A percentile compares a stretch with the other conserved stretches of the same genome.
Evolutionary conservation across 495 filamentous ascomycete genomes (phyloP).

Genomic region (Staphylotrichum tortipilum): DNA sequence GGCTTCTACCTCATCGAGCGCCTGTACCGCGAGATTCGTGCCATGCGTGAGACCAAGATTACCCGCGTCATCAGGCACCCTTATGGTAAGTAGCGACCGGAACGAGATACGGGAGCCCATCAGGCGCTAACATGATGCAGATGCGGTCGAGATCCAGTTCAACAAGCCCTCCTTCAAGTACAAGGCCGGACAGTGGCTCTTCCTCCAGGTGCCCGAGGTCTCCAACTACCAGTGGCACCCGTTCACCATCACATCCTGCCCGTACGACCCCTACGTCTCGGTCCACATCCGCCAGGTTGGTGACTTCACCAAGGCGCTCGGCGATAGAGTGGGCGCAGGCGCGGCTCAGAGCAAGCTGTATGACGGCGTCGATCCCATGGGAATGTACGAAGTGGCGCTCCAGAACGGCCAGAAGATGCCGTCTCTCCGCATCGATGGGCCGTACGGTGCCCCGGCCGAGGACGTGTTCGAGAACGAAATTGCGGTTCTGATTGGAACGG

Average conservation of each 20-base stretch:
- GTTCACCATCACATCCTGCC: constrained; percentile 98
- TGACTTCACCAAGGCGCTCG: constrained; percentile 83
- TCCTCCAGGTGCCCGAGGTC: constrained; percentile 84
- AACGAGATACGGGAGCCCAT: too few species aligned
- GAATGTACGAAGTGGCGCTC: constrained; percentile 97
- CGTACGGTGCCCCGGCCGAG: constrained; percentile 94
- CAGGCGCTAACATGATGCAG: constrained; percentile 31
- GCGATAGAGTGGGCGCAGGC: constrained; percentile 88
- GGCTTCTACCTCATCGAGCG: constrained; percentile 79
- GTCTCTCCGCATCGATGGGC: constrained; percentile 78
- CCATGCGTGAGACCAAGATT: constrained; percentile 75
- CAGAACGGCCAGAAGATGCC: constrained; percentile 90
- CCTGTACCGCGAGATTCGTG: constrained; percentile 83
- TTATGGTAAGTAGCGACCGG: constrained; percentile 58
- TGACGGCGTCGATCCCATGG: constrained; percentile 82
- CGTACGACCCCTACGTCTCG: constrained; percentile 86
- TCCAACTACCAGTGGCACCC: constrained; percentile 93
- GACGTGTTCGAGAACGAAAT: constrained; percentile 98
- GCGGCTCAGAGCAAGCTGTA: constrained; percentile 73
- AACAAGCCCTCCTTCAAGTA: constrained; percentile 93
- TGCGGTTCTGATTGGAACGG: constrained; percentile 90
- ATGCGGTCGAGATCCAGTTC: constrained; percentile 96
- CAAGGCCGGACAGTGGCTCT: constrained; percentile 96
- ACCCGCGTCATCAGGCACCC: constrained; percentile 91
- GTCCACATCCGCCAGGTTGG: constrained; percentile 94